phyloP scores from a whole-genome alignment of 163 green algal species.

The Chlamydomonas reinhardtii region DNA sequence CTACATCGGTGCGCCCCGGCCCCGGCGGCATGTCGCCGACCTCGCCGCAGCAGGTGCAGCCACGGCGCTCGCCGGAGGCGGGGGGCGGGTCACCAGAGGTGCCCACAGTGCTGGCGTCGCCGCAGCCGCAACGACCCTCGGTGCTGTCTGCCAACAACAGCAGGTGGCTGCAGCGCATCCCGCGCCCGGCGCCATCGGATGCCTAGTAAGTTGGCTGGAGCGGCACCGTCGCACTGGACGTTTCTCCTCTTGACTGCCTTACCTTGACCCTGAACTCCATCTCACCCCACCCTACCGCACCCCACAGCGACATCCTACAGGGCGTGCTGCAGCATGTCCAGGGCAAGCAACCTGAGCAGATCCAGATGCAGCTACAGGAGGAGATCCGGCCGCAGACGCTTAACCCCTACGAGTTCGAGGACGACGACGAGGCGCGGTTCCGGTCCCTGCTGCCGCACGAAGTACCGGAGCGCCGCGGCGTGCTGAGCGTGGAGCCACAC shows the following conservation, averaged over 20 bases:
- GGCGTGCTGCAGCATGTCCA: constrained; percentile 7
- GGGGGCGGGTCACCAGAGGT: too few relatives aligned
- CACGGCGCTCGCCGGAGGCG: too few relatives aligned
- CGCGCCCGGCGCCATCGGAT: not conserved
- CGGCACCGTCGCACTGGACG: not conserved
- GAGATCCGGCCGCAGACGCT: constrained; percentile 48
- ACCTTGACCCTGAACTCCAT: not conserved
- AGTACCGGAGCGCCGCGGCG: constrained; percentile 10
- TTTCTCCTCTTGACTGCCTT: too few relatives aligned
- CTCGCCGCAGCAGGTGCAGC: not conserved
- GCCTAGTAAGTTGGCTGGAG: not conserved
- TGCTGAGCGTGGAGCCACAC: constrained; percentile 27
- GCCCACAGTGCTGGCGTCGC: too few relatives aligned
- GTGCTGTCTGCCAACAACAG: too few relatives aligned
- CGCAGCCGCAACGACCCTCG: too few relatives aligned
- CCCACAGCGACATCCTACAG: constrained; percentile 18
- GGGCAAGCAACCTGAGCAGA: constrained; percentile 8
- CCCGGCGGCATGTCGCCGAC: not conserved
- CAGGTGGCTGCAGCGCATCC: constrained; percentile 29
- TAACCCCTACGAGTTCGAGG: constrained; percentile 55
- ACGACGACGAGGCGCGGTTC: constrained; percentile 54
- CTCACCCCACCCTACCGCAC: not conserved
- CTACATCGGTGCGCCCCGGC: constrained; percentile 1
- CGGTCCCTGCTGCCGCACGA: constrained; percentile 29
- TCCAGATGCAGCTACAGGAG: constrained; percentile 42